These are phyloP conservation scores for Cylindrotheca fusiformis DNA, from an alignment of 108 stramenopile genomes.

Conservation along the genomic window DNA sequence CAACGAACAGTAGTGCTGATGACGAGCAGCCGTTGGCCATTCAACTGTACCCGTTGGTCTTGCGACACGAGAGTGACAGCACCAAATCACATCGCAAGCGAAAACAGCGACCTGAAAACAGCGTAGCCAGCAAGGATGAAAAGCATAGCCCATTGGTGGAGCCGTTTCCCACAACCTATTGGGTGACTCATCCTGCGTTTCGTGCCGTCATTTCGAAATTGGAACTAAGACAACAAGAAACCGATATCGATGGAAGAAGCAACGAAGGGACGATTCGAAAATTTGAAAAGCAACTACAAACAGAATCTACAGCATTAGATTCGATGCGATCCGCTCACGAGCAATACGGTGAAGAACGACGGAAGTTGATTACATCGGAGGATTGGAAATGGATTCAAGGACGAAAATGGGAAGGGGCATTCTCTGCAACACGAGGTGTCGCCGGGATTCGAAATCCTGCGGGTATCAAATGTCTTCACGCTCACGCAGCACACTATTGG, in stretches of 20 bases:
- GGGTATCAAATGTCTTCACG: conserved; percentile 80
- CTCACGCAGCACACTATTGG: conserved; percentile 82
- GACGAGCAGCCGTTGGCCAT: conserved; percentile 50
- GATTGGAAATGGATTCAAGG: conserved; percentile 38
- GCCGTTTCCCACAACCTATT: conserved; percentile 85
- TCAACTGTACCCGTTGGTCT: conserved; percentile 72
- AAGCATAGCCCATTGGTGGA: conserved; percentile 42
- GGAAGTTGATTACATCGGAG: conserved; percentile 38
- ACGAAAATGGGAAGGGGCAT: conserved; percentile 27
- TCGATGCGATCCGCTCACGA: conserved; percentile 74
- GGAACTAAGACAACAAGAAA: conserved; percentile 37
- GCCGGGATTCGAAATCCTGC: conserved; percentile 70
- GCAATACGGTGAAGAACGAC: conserved; percentile 59
- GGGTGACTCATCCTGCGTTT: conserved; percentile 72
- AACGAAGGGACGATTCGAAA: conserved; percentile 24
- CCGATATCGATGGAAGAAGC: conserved; percentile 6
- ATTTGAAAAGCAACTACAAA: conserved; percentile 38
- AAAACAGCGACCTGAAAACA: conserved; percentile 37
- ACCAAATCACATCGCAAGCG: conserved; percentile 57
- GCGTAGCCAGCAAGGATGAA: conserved; percentile 19
- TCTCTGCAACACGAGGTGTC: conserved; percentile 58
- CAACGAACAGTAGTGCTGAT: conserved; percentile 8
- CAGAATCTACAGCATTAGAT: conserved; percentile 28
- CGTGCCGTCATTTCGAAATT: conserved; percentile 56
- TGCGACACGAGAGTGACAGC: conserved; percentile 56